Evolutionary conservation across 1,139 yeast species (phyloP).

Genomic region (Yamadazyma buinensis): DNA sequence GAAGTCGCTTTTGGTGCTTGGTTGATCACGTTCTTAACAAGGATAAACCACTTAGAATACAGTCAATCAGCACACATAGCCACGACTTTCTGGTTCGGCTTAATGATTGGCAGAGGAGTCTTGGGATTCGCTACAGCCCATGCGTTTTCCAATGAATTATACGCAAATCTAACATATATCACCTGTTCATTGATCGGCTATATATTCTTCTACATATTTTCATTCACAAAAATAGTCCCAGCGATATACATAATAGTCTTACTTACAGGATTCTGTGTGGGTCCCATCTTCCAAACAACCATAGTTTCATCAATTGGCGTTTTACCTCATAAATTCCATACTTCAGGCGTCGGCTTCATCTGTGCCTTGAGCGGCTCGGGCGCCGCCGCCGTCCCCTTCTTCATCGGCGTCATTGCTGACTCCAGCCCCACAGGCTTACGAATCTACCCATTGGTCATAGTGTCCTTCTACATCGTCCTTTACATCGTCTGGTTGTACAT

Average conservation of each 20-base stretch:
- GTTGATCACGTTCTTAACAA: constrained; percentile 55
- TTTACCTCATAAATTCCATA: constrained; percentile 59
- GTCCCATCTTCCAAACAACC: constrained; percentile 80
- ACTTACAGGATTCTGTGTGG: constrained; percentile 63
- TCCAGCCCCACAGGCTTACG: constrained; percentile 31
- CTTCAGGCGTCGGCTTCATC: constrained; percentile 69
- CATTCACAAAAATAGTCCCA: constrained; percentile 19
- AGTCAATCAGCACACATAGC: constrained; percentile 55
- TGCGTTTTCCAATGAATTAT: constrained; percentile 41
- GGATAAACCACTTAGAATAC: constrained; percentile 45
- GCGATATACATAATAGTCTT: constrained; percentile 42
- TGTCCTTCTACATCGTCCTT: constrained; percentile 24
- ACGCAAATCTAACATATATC: constrained; percentile 38
- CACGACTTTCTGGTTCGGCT: constrained; percentile 62
- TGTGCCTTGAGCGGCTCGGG: constrained; percentile 77
- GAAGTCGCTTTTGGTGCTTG: constrained; percentile 71
- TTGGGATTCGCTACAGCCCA: constrained; percentile 60
- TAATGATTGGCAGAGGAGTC: constrained; percentile 57
- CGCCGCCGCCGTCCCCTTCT: constrained; percentile 66
- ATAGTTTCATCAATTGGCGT: constrained; percentile 61
- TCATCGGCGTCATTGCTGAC: constrained; percentile 51
- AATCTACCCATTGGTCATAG: constrained; percentile 31
- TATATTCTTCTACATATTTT: constrained; percentile 19
- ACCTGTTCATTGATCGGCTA: constrained; percentile 27
- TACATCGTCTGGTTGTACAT: constrained; percentile 26